Percentiles rank a stretch among this genome's conserved stretches.
Evolutionary conservation across 495 filamentous ascomycete genomes (phyloP).

Genomic region (Aspergillus asperescens): DNA sequence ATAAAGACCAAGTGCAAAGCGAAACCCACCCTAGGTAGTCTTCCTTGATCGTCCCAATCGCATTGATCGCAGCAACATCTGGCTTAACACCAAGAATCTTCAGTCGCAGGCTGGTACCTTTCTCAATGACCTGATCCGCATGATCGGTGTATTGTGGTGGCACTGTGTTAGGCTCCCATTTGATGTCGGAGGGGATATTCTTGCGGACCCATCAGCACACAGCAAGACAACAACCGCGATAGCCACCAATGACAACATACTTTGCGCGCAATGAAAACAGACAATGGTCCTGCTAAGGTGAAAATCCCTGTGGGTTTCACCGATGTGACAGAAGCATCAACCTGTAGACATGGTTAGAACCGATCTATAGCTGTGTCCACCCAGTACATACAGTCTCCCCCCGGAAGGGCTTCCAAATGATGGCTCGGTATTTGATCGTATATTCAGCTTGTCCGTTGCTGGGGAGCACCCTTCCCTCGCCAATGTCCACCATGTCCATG

Average conservation of each 20-base stretch:
- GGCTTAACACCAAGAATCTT: constrained; percentile 89
- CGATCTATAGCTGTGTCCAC: not conserved
- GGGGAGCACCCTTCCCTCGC: constrained; percentile 84
- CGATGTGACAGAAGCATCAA: constrained; percentile 84
- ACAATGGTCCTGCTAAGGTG: constrained; percentile 79
- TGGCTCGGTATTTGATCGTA: constrained; percentile 87
- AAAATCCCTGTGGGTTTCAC: constrained; percentile 93
- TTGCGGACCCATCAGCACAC: constrained; percentile 35
- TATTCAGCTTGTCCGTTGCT: constrained; percentile 88
- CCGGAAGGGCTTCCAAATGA: constrained; percentile 96
- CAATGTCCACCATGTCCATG: constrained; percentile 89
- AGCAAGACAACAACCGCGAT: not conserved
- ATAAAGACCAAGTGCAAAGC: not conserved
- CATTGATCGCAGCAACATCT: constrained; percentile 89
- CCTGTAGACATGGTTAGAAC: constrained; percentile 41
- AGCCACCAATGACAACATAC: constrained; percentile 47
- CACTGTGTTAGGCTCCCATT: constrained; percentile 85
- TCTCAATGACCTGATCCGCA: constrained; percentile 88
- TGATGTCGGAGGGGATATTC: constrained; percentile 89
- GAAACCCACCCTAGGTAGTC: constrained; percentile 51
- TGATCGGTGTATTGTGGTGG: constrained; percentile 80
- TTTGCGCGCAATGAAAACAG: constrained; percentile 81
- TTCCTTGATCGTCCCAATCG: constrained; percentile 96
- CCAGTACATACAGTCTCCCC: constrained; percentile 76
- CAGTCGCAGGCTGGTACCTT: constrained; percentile 84